A percentile compares a stretch with the other conserved stretches of the same genome.
phyloP scores from a whole-genome alignment of 768 basidiomycete genomes.

The Amanita pseudoporphyria region DNA sequence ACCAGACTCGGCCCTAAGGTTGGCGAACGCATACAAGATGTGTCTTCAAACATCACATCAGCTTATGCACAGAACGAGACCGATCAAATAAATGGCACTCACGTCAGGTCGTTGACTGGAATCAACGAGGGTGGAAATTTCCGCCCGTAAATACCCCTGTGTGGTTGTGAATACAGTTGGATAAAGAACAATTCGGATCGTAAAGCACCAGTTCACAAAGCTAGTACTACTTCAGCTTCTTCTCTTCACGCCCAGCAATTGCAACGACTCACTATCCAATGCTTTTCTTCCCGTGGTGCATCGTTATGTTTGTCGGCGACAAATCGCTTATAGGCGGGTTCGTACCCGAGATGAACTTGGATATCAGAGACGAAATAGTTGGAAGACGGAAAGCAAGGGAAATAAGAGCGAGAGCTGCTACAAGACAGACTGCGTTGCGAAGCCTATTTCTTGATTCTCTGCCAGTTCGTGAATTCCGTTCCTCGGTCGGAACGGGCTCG shows the following conservation, averaged over 20 bases:
- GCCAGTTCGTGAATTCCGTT: background rate
- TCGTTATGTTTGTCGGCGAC: constrained; percentile 14
- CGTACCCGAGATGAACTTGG: background rate
- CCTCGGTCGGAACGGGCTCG: background rate
- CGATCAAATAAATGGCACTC: constrained; percentile 18
- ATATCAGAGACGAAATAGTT: background rate
- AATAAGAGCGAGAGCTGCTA: background rate
- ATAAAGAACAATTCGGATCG: constrained; percentile 5
- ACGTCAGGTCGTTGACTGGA: constrained; percentile 82
- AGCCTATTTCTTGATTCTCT: background rate
- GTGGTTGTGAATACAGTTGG: constrained; percentile 4
- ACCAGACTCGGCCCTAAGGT: constrained; percentile 73
- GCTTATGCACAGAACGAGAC: background rate
- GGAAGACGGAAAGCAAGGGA: background rate
- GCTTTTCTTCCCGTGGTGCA: constrained; percentile 54
- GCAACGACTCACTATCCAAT: constrained; percentile 63
- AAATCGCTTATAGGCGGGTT: background rate
- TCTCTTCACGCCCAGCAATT: background rate
- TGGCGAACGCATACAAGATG: constrained; percentile 89
- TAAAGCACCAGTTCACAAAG: constrained; percentile 64
- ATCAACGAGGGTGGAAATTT: constrained; percentile 85
- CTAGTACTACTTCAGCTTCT: constrained; percentile 23
- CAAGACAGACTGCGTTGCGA: background rate
- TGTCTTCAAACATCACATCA: constrained; percentile 37
- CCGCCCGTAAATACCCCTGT: constrained; percentile 90